Evolutionary conservation across 2,329 filamentous ascomycete genomes (phyloP).

Genomic region (Paracorniculantispora psalliotae): DNA sequence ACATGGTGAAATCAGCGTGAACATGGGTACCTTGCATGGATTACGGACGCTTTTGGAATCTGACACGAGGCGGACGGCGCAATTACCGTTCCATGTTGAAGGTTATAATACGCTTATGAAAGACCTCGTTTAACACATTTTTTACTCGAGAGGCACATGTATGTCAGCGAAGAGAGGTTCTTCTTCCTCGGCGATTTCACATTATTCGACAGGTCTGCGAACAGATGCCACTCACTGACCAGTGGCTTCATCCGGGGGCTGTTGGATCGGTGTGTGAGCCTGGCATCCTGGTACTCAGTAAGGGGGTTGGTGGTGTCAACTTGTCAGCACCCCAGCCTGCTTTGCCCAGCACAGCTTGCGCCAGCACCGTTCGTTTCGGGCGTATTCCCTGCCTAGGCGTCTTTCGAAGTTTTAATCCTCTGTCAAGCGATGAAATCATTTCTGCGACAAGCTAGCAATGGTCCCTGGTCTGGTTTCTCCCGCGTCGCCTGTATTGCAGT

Average conservation of each 20-base stretch:
- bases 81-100: background rate
- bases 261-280: background rate
- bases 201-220: too few species aligned
- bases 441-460: background rate
- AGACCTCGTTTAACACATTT: background rate
- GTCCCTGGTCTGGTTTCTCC: background rate
- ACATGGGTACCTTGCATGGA: background rate
- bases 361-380: too few species aligned
- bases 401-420: background rate
- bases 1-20: background rate
- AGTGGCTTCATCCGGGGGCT: background rate
- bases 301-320: too few species aligned
- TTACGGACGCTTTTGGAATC: background rate
- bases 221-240: background rate
- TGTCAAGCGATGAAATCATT: background rate
- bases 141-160: background rate
- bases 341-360: background rate
- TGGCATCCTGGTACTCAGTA: background rate
- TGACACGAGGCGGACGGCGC: background rate
- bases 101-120: conserved; percentile 1
- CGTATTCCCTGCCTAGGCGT: background rate
- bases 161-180: background rate
- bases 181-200: background rate
- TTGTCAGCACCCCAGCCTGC: background rate
- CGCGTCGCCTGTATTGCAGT: too few species aligned